Evolutionary conservation across 169 alveolate genomes (phyloP), one percentile per base, ranked within the genome.

Genomic region (Theileria orientalis): DNA sequence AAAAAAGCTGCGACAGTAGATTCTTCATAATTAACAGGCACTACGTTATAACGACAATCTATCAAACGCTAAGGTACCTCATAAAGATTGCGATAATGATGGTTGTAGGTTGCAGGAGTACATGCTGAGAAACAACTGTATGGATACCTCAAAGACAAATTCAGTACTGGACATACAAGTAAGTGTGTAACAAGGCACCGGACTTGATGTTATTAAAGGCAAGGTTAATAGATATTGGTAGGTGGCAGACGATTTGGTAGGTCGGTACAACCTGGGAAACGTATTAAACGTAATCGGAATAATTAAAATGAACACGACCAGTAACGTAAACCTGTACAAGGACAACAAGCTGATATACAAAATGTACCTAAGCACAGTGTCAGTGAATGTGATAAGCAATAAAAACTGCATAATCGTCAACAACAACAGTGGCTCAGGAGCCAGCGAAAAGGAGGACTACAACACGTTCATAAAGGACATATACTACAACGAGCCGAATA

Each of bases 401-500:
- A 49, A 49, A 1, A 49, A 49, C 7, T n/a, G n/a, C n/a, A n/a
- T n/a, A n/a, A n/a, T n/a, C n/a, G 35, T 49, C 30, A 49, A 49
- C 60, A 49, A 49, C 32, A 49, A 16, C 25, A 49, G 25, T 21
- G 35, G 25, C 60, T 49, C 60, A 33, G n/a, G n/a, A n/a, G n/a
- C n/a, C n/a, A n/a, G n/a, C n/a, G n/a, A n/a, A n/a, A n/a, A n/a
- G n/a, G n/a, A n/a, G n/a, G 27, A 32, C 23, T 64, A 64, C 16
- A 19, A 32, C 16, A 37, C 19, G 27, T 86, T 86, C 66, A 76
- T 86, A 14, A 42, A 71, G 5, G 92, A 86, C 23, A 76, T 86
- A 47, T 69, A 83, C 40, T 77, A 72, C 61, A 41, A 77, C 14
- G 90, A 74, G 56, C 82, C 77, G 40, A 83, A 83, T 33, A 69